Percentiles rank a stretch among this genome's conserved stretches.
These are phyloP conservation scores for Trichoderma cornu-damae DNA, from an alignment of 2,329 filamentous ascomycete species.

Conservation along the genomic window DNA sequence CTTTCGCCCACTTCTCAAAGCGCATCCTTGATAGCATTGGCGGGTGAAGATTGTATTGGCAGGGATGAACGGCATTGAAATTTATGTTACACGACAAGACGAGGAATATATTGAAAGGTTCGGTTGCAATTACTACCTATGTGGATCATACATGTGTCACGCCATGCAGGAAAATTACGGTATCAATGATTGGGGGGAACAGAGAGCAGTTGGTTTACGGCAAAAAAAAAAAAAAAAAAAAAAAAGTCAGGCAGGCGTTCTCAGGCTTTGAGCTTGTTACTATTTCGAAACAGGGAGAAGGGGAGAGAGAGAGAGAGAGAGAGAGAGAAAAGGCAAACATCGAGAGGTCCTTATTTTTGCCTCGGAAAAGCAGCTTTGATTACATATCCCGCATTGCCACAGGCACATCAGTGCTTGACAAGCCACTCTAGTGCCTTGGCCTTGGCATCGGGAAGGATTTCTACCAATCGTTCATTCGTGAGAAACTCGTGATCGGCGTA, in stretches of 20 bases:
- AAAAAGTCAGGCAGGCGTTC: background rate
- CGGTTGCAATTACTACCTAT: background rate
- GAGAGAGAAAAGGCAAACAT: no score
- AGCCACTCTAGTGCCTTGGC: slow-evolving; percentile 45
- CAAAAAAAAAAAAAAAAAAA: no score
- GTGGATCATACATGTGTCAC: background rate
- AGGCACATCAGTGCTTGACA: slow-evolving; percentile 26
- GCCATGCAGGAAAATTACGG: background rate
- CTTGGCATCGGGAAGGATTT: slow-evolving; percentile 49
- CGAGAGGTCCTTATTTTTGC: no score
- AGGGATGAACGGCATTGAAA: background rate
- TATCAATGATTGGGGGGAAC: no score
- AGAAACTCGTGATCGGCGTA: slow-evolving; percentile 64
- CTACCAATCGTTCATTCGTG: slow-evolving; percentile 42
- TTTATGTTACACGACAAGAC: background rate
- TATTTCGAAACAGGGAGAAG: background rate
- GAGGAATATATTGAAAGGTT: background rate
- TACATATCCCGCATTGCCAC: background rate
- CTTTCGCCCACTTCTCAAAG: background rate
- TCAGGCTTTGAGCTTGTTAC: background rate
- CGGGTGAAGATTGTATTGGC: no score
- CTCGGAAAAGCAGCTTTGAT: background rate
- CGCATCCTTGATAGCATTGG: background rate
- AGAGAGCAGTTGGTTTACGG: no score
- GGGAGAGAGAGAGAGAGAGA: no score